Conservation (phyloP, 2,329 filamentous ascomycete genomes). For the Fusarium annulatum region DNA sequence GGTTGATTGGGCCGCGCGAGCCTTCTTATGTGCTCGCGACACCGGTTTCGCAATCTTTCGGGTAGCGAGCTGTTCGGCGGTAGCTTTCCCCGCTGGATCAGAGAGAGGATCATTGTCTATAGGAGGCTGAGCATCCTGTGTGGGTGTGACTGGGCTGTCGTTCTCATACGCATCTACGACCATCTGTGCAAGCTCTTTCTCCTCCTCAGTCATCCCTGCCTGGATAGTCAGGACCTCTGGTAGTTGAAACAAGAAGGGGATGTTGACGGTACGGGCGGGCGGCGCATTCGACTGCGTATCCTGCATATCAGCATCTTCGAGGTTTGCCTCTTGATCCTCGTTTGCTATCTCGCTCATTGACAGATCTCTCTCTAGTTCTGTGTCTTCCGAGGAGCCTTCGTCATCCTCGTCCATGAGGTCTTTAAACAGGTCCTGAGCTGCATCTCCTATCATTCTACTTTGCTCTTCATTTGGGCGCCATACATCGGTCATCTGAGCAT, state of each 20-base stretch:
- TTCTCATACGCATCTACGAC: not conserved
- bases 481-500: conserved; percentile 5
- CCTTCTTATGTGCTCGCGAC: not conserved
- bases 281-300: not conserved
- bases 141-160: not conserved
- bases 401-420: not conserved
- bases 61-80: conserved; percentile 5
- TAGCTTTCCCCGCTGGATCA: conserved; percentile 5
- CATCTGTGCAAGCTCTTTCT: not conserved
- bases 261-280: not conserved
- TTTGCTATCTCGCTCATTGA: not conserved
- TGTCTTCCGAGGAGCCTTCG: not conserved
- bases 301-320: not conserved
- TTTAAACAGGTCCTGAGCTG: not conserved
- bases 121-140: not conserved
- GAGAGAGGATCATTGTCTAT: not conserved
- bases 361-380: not conserved
- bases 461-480: not conserved
- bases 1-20: not conserved
- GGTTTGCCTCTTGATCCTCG: not conserved
- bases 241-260: not conserved
- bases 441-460: not conserved
- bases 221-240: not conserved
- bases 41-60: conserved; percentile 10
- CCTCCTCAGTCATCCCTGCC: not conserved